Conservation (phyloP, 257 asterid species). For the Thymus mandschuricus region DNA sequence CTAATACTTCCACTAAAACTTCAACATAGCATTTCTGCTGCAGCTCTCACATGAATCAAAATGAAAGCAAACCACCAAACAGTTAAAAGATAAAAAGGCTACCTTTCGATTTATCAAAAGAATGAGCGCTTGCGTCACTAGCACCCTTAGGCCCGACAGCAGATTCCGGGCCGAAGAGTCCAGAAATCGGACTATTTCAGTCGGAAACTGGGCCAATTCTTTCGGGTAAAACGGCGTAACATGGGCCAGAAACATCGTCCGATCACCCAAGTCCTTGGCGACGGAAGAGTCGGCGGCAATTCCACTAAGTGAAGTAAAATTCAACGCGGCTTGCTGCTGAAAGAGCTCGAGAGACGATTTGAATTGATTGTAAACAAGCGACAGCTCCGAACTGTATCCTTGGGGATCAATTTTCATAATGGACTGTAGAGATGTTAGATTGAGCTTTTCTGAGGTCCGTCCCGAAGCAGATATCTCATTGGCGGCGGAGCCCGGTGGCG, state of each 20-base stretch:
- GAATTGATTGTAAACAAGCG: slow-evolving; percentile 67
- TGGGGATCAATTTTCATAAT: slow-evolving; percentile 89
- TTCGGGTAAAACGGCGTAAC: slow-evolving; percentile 72
- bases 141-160: slow-evolving; percentile 74
- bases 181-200: slow-evolving; percentile 64
- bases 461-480: slow-evolving; percentile 68
- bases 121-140: slow-evolving; percentile 71
- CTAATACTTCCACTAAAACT: neutral
- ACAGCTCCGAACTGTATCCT: slow-evolving; percentile 73
- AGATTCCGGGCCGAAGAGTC: slow-evolving; percentile 60
- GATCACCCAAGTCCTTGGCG: slow-evolving; percentile 75
- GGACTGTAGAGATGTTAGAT: slow-evolving; percentile 66
- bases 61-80: slow-evolving; percentile 8
- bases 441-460: slow-evolving; percentile 56
- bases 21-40: neutral
- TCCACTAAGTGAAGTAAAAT: slow-evolving; percentile 78
- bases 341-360: slow-evolving; percentile 80
- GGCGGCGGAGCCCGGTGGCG: slow-evolving; percentile 30
- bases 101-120: slow-evolving; percentile 80
- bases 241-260: slow-evolving; percentile 78
- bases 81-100: neutral
- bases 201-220: slow-evolving; percentile 55
- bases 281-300: slow-evolving; percentile 61
- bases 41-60: neutral
- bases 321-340: slow-evolving; percentile 77